Conservation (phyloP, 1,284 basidiomycete species). For the Puccinia sorghi region DNA sequence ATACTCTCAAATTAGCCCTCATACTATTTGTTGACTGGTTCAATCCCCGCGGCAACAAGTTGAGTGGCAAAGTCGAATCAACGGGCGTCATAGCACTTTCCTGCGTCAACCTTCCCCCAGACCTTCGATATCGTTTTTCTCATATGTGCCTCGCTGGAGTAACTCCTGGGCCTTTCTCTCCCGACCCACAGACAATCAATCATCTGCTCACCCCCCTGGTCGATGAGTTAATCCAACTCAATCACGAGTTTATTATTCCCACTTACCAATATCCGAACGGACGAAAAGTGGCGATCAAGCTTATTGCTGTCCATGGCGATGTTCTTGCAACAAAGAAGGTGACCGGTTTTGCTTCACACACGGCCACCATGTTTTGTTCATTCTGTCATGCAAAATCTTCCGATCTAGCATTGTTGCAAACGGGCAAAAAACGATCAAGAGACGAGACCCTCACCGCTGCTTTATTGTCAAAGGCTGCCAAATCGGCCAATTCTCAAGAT, state of each 20-base stretch:
- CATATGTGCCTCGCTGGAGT: conserved; percentile 48
- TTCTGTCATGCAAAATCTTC: conserved; percentile 8
- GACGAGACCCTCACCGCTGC: neutral
- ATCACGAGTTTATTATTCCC: conserved; percentile 28
- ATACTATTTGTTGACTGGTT: conserved; percentile 51
- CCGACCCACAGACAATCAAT: conserved; percentile 44
- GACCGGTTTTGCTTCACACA: conserved; percentile 9
- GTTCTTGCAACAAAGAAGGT: conserved; percentile 29
- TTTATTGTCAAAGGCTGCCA: neutral
- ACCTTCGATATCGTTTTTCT: conserved; percentile 37
- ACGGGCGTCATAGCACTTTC: conserved; percentile 47
- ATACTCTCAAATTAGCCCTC: conserved; percentile 13
- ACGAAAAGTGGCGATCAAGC: conserved; percentile 1
- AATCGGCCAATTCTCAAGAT: neutral
- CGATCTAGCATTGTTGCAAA: neutral
- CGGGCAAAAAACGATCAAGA: neutral
- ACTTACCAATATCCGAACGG: conserved; percentile 33
- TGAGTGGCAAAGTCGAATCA: conserved; percentile 32
- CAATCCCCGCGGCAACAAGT: conserved; percentile 49
- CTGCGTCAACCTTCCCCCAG: conserved; percentile 50
- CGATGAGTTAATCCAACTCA: conserved; percentile 34
- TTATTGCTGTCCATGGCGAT: conserved; percentile 11
- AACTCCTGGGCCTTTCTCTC: conserved; percentile 47
- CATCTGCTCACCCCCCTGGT: conserved; percentile 44
- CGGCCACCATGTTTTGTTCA: conserved; percentile 6